Conservation (phyloP, 306 rosid genomes). For the Cucurbita ficifolia region DNA sequence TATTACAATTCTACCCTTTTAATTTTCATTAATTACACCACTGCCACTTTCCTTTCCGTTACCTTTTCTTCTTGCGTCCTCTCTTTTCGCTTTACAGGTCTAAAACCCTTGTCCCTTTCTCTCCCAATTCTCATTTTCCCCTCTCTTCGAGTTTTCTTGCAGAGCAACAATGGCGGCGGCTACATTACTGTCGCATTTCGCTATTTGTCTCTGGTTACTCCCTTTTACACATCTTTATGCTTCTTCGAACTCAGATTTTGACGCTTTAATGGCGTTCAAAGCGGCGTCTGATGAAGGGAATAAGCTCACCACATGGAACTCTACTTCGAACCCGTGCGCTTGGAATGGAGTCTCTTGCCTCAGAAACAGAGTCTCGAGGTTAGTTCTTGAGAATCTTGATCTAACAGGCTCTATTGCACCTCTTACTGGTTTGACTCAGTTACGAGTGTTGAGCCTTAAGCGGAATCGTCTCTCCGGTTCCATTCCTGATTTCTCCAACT, state of each 20-base stretch:
- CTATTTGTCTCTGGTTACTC: not conserved
- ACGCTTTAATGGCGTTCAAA: constrained; percentile 47
- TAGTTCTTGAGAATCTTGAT: constrained; percentile 48
- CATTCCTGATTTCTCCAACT: constrained; percentile 49
- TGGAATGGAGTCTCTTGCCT: constrained; percentile 56
- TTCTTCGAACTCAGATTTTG: constrained; percentile 25
- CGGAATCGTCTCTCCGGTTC: constrained; percentile 44
- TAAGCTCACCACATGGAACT: constrained; percentile 53
- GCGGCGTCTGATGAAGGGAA: constrained; percentile 28
- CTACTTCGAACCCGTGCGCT: constrained; percentile 34
- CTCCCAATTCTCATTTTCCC: not conserved
- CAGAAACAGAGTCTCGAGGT: constrained; percentile 42
- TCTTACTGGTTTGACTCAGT: constrained; percentile 37
- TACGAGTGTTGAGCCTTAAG: constrained; percentile 71
- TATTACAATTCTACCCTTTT: not conserved
- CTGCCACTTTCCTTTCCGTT: not conserved
- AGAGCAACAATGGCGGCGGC: constrained; percentile 35
- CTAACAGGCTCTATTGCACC: constrained; percentile 40
- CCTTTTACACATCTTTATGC: constrained; percentile 2
- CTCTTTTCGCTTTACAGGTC: not conserved
- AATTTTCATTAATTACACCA: not conserved
- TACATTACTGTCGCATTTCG: not conserved
- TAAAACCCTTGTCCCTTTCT: not conserved
- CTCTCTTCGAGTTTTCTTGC: constrained; percentile 8
- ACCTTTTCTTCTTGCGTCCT: not conserved